Evolutionary conservation across 306 rosid species (phyloP).

Genomic region (Leucaena leucocephala): DNA sequence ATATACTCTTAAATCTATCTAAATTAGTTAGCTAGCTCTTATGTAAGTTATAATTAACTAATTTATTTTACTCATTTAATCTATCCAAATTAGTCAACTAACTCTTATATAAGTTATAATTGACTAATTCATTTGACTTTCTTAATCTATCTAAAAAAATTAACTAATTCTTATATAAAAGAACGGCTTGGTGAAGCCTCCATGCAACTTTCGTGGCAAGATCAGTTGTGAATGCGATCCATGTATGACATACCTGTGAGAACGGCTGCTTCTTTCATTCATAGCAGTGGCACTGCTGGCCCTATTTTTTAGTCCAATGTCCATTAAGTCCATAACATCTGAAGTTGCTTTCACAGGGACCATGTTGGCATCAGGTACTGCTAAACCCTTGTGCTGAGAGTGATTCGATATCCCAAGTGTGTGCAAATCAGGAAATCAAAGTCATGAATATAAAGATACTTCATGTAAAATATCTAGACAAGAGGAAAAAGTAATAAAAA

Average conservation of each 20-base stretch:
- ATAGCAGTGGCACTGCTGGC: constrained; percentile 52
- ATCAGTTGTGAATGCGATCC: neutral
- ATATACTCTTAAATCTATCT: too few species aligned
- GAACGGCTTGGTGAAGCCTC: neutral
- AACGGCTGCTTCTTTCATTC: constrained; percentile 65
- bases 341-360: constrained; percentile 46
- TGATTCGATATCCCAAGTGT: constrained; percentile 57
- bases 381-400: constrained; percentile 46
- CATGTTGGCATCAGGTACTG: constrained; percentile 58
- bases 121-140: too few species aligned
- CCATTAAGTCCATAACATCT: constrained; percentile 51
- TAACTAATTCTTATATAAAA: too few species aligned
- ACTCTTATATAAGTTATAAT: too few species aligned
- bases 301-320: constrained; percentile 51
- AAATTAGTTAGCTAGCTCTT: too few species aligned
- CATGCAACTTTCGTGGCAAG: neutral
- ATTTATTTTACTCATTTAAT: too few species aligned
- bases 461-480: neutral
- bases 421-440: constrained; percentile 62
- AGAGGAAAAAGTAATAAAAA: neutral
- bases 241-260: constrained; percentile 45
- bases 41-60: too few species aligned
- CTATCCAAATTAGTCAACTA: too few species aligned
- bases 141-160: too few species aligned
- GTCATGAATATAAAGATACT: neutral